Base-by-base conservation (phyloP, 1,139 yeast genomes). In the Suhomyces taliae region DNA sequence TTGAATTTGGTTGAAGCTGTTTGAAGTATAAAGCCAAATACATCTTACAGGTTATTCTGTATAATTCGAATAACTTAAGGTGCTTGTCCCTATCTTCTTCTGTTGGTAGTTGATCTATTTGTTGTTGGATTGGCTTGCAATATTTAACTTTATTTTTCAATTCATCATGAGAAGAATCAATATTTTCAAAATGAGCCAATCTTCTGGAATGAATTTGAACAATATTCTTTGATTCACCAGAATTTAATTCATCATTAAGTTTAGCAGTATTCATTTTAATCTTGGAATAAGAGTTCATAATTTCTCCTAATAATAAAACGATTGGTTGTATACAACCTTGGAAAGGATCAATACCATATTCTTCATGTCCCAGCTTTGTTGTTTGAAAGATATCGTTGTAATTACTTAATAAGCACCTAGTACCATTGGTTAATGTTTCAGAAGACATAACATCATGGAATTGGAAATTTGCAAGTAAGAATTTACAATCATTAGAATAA, bases 261-360 rank as follows among this genome's bases (percentile, higher is more conserved):
- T 8, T 33, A 9, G 9, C 36, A 31, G 44, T 55, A 34, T 42
- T 48, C 41, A 47, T 54, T 35, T 62, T 67, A 43, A 71, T 46
- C 19, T 60, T 60, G 35, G 62, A 66, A 40, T 66, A 60, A n/a
- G 60, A 56, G 45, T 74, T 67, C 47, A 72, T 63, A 10, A 77
- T 68, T 37, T 76, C 79, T 2, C 79, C 80, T 24, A 76, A 51
- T 2, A 76, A 51, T 26, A 74, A 45, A 37, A 64, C 71, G n/a
- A 77, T 54, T 6, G 76, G 72, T 43, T 73, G 76, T 19, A 71
- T 64, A 50, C 78, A 67, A 2, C 82, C 81, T 53, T 74, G 79
- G 45, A 70, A 70, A n/a, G 82, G 80, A 51, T 77, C 81, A 15
- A 76, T 53, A 0, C 79, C 80, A 55, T 74, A 72, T n/a, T 53